Percentiles rank a stretch among this genome's conserved stretches.
These are phyloP conservation scores for Takashimella tepidaria DNA, from an alignment of 1,284 basidiomycete species.

Conservation along the genomic window DNA sequence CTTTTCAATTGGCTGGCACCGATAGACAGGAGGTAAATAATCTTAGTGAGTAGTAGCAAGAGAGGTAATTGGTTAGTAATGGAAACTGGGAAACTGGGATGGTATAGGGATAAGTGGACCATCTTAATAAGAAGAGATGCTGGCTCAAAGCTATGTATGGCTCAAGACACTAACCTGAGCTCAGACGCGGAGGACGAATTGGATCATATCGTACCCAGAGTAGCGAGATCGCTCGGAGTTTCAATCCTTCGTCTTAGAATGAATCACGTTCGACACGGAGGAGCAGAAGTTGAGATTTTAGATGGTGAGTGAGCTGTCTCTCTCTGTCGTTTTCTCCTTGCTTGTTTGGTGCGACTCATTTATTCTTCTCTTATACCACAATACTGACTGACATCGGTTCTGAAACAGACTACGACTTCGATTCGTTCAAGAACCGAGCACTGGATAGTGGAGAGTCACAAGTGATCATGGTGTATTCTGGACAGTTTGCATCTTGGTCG, in stretches of 20 bases:
- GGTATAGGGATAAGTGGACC: not conserved
- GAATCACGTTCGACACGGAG: conserved; percentile 25
- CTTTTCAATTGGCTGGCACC: not conserved
- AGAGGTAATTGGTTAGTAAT: not conserved
- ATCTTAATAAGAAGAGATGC: too few species aligned
- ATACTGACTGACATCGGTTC: not conserved
- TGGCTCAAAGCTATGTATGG: too few species aligned
- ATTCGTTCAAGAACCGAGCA: conserved; percentile 25
- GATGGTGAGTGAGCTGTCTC: conserved; percentile 23
- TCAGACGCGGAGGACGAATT: conserved; percentile 11
- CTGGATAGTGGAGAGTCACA: conserved; percentile 10
- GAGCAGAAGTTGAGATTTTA: conserved; percentile 25
- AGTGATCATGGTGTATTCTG: conserved; percentile 13
- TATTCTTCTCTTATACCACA: not conserved
- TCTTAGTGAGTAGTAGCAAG: conserved; percentile 2
- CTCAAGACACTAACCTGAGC: not conserved
- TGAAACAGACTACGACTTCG: conserved; percentile 31
- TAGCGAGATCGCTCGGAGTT: conserved; percentile 11
- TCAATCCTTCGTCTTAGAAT: conserved; percentile 13
- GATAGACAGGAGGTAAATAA: not conserved
- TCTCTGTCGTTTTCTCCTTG: too few species aligned
- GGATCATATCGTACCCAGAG: conserved; percentile 7
- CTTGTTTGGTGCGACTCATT: too few species aligned
- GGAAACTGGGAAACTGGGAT: not conserved
- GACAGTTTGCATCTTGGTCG: too few species aligned